Evolutionary conservation across 257 asterid genomes (phyloP).

Genomic region (Nyctanthes arbortristis): DNA sequence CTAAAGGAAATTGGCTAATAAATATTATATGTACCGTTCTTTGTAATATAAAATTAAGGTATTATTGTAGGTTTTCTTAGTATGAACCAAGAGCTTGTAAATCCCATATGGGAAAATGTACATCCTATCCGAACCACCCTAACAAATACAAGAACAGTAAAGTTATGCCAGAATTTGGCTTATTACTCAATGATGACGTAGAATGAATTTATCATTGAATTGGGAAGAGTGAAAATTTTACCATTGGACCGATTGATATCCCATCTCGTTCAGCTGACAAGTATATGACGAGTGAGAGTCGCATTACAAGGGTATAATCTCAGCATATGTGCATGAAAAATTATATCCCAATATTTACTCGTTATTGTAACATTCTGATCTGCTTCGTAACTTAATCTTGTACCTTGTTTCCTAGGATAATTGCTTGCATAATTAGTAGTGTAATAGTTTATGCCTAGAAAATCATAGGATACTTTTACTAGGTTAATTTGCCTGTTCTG

Average conservation of each 20-base stretch:
- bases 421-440: slow-evolving; percentile 18
- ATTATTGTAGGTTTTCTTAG: not conserved
- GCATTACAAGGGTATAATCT: not conserved
- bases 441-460: slow-evolving; percentile 23
- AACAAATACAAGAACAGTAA: not conserved
- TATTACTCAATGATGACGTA: not conserved
- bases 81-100: not conserved
- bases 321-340: not conserved
- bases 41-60: not conserved
- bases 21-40: not conserved
- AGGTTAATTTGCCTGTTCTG: not conserved
- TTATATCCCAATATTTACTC: not conserved
- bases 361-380: slow-evolving; percentile 3
- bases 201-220: not conserved
- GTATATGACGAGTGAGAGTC: not conserved
- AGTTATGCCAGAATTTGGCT: not conserved
- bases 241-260: slow-evolving; percentile 20
- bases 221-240: not conserved
- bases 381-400: not conserved
- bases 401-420: not conserved
- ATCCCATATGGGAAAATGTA: not conserved
- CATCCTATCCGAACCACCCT: not conserved
- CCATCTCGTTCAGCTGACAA: slow-evolving; percentile 1
- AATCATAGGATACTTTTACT: not conserved
- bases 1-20: not conserved